Conservation (phyloP, 2,329 filamentous ascomycete genomes). For the Monilinia aucupariae region DNA sequence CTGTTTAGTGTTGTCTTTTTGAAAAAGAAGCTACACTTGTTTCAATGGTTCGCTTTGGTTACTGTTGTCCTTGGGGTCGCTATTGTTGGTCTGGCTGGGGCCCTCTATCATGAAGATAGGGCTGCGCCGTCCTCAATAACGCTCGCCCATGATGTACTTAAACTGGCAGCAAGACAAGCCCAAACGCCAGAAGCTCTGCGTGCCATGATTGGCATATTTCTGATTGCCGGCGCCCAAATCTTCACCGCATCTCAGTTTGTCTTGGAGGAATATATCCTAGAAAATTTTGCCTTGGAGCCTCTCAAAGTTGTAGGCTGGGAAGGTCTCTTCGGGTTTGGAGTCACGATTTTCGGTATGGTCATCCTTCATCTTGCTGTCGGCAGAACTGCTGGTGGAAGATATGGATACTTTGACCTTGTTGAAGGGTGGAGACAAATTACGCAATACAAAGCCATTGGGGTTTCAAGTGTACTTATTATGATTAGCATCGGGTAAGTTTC, state of each 20-base stretch:
- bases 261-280: conserved; percentile 87
- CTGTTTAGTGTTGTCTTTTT: conserved; percentile 92
- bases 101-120: conserved; percentile 62
- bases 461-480: conserved; percentile 89
- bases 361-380: conserved; percentile 75
- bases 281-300: conserved; percentile 65
- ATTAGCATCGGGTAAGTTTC: conserved; percentile 81
- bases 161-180: conserved; percentile 40
- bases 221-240: conserved; percentile 92
- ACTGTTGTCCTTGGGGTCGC: conserved; percentile 86
- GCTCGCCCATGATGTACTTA: conserved; percentile 39
- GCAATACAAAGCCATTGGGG: conserved; percentile 61
- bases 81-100: conserved; percentile 83
- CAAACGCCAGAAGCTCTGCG: conserved; percentile 53
- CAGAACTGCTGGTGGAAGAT: conserved; percentile 62
- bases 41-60: conserved; percentile 86
- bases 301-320: conserved; percentile 95
- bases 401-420: conserved; percentile 84
- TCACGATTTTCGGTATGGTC: conserved; percentile 74
- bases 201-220: conserved; percentile 74
- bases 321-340: conserved; percentile 79
- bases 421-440: conserved; percentile 82
- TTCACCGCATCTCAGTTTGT: conserved; percentile 98
- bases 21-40: conserved; percentile 69
- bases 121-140: conserved; percentile 35